Conservation (phyloP, 805 yeast genomes). For the Blastobotrys parvus region DNA sequence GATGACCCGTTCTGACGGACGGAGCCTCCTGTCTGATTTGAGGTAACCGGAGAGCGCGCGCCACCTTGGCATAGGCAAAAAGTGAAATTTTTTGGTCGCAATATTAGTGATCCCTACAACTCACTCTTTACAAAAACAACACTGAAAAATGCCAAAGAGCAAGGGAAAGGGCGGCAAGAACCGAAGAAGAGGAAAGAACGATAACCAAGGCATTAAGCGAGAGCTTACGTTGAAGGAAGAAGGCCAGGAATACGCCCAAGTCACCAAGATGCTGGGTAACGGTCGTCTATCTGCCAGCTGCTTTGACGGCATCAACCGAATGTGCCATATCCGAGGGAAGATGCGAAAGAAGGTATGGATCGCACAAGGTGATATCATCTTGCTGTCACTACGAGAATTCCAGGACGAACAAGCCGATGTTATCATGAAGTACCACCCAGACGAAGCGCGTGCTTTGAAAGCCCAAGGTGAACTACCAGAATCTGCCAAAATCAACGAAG, state of each 20-base stretch:
- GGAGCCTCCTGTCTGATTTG: neutral
- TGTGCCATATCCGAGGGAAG: constrained; percentile 98
- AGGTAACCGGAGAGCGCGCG: neutral
- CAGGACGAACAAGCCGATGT: constrained; percentile 98
- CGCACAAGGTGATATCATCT: constrained; percentile 95
- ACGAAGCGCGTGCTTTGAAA: constrained; percentile 95
- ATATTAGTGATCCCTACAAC: neutral
- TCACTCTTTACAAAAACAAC: neutral
- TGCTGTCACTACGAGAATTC: constrained; percentile 95
- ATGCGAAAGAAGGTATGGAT: constrained; percentile 99
- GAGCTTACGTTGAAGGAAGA: constrained; percentile 88
- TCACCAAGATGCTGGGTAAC: constrained; percentile 95
- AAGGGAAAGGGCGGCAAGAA: constrained; percentile 68
- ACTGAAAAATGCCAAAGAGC: constrained; percentile 57
- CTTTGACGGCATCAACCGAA: constrained; percentile 87
- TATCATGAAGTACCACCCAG: constrained; percentile 91
- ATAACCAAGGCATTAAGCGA: constrained; percentile 82
- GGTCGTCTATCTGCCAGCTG: constrained; percentile 94
- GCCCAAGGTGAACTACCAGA: constrained; percentile 96
- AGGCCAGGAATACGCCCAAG: constrained; percentile 98
- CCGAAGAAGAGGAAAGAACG: constrained; percentile 98
- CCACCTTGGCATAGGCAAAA: neutral
- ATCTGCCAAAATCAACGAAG: constrained; percentile 93
- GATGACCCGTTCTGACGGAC: no score
- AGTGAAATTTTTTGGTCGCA: neutral